Evolutionary conservation across 805 yeast species (phyloP).

Genomic region (Pichia eremophila): DNA sequence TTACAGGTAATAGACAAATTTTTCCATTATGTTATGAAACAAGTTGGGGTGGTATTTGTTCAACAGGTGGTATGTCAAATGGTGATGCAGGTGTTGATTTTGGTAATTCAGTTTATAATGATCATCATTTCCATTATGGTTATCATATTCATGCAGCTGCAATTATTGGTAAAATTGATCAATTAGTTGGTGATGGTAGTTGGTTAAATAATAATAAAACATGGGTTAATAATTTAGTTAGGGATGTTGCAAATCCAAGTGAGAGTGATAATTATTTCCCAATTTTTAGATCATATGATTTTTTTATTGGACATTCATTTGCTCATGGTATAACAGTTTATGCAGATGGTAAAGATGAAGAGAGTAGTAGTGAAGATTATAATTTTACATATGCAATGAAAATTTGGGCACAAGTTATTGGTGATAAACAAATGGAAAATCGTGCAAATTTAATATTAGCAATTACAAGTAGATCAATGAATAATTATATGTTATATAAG

Average conservation of each 20-base stretch:
- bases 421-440: slow-evolving; percentile 41
- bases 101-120: slow-evolving; percentile 44
- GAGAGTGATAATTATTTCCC: slow-evolving; percentile 51
- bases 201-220: slow-evolving; percentile 42
- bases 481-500: slow-evolving; percentile 43
- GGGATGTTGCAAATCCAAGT: slow-evolving; percentile 60
- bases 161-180: slow-evolving; percentile 47
- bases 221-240: slow-evolving; percentile 50
- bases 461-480: slow-evolving; percentile 44
- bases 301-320: slow-evolving; percentile 74
- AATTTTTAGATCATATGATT: slow-evolving; percentile 58
- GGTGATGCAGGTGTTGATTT: slow-evolving; percentile 40
- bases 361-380: slow-evolving; percentile 66
- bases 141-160: slow-evolving; percentile 57
- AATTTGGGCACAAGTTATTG: slow-evolving; percentile 50
- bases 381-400: slow-evolving; percentile 63
- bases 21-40: slow-evolving; percentile 50
- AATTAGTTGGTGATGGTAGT: slow-evolving; percentile 31
- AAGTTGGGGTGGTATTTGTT: slow-evolving; percentile 46
- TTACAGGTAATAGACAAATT: slow-evolving; percentile 32
- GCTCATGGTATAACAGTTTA: slow-evolving; percentile 64
- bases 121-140: slow-evolving; percentile 52
- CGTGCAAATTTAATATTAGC: slow-evolving; percentile 56
- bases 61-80: slow-evolving; percentile 35
- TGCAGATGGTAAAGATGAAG: slow-evolving; percentile 73